Evolutionary conservation across 2,329 filamentous ascomycete genomes (phyloP), one percentile per base, ranked within the genome.

Genomic region (Pleomassaria siparia): DNA sequence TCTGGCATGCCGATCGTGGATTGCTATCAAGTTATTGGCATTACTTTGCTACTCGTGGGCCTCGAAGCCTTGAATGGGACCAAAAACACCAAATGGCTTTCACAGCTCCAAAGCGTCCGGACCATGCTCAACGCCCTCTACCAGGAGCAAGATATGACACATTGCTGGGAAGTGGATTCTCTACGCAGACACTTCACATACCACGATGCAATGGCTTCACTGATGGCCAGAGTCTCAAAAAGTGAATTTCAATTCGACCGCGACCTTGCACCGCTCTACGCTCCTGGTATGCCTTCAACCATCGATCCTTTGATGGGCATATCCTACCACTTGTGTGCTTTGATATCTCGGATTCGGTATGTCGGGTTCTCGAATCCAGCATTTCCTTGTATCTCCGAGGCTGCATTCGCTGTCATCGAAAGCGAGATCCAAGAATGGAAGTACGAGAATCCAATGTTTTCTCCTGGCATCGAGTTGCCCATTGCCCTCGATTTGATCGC

Each of bases 261-360:
- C 11, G 55, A 62, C 9, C 33, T 62, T 12, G 40, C 58, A 4
- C 55, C 55, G 1, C 49, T 60, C 28, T 55, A 47, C n/a, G 49
- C 48, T 1, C 49, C 59, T 4, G 49, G 51, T 2, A 54, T 58
- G 43, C 55, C 60, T 4, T 50, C 61, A 32, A 66, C 62, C 2
- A 64, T 70, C 22, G 67, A 70, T 41, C 67, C 67, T 2, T 49
- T 70, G 4, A 70, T 70, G 67, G 67, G 67, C 11, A 66, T 70
- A 7, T 59, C 60, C 4, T 69, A 69, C 40, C 58, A 67, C 40
- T 51, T 70, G 8, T 70, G 64, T 49, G 57, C 62, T 7, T 54
- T 68, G 4, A 68, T 69, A 37, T 61, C 58, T 20, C 59, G 63
- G 12, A 70, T 70, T 7, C 66, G 65, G 49, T 68, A 67, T 33